phyloP scores from a whole-genome alignment of 257 asterid species.

The Rauvolfia tetraphylla region DNA sequence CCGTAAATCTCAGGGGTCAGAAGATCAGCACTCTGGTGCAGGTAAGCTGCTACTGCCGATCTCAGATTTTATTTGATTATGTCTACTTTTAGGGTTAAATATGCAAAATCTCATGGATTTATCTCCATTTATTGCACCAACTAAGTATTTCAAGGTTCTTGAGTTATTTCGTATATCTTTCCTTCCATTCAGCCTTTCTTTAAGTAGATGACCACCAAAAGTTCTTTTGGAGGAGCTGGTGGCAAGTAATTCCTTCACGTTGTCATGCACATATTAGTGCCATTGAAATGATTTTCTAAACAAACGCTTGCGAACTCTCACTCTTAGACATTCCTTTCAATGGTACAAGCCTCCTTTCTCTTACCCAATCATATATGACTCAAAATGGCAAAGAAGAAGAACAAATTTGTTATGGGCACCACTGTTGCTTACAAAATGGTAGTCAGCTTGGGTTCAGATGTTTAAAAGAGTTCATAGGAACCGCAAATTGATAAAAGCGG shows the following conservation, averaged over 20 bases:
- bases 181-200: not conserved
- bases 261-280: not conserved
- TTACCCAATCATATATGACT: not conserved
- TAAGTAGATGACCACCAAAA: not conserved
- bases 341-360: not conserved
- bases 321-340: not conserved
- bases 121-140: not conserved
- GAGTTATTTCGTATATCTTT: not conserved
- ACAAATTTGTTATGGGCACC: not conserved
- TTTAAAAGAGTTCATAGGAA: not conserved
- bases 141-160: not conserved
- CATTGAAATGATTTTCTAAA: not conserved
- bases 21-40: slow-evolving; percentile 56
- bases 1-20: slow-evolving; percentile 60
- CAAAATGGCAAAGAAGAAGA: not conserved
- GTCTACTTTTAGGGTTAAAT: not conserved
- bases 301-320: not conserved
- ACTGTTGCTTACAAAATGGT: not conserved
- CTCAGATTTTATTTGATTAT: not conserved
- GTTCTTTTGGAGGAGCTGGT: not conserved
- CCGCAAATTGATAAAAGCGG: not conserved
- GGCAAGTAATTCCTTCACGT: not conserved
- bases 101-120: not conserved
- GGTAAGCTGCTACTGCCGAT: slow-evolving; percentile 24
- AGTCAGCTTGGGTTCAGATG: not conserved